A percentile compares a stretch with the other conserved stretches of the same genome.
Evolutionary conservation across 257 asterid species (phyloP).

Genomic region (Nicotiana knightiana): DNA sequence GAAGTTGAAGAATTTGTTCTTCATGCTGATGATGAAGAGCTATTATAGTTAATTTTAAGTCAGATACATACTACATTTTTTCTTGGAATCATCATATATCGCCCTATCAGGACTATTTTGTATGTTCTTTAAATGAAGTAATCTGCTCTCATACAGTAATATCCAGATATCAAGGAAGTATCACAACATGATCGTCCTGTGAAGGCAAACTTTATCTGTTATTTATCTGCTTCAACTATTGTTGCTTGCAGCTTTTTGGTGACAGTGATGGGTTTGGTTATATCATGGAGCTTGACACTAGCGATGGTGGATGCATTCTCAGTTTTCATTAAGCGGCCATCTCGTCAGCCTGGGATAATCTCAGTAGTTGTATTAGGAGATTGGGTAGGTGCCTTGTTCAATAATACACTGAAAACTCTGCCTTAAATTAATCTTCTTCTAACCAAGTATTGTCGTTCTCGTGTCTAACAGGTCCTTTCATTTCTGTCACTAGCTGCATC

Average conservation of each 20-base stretch:
- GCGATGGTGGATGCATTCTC: slow-evolving; percentile 74
- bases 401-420: neutral
- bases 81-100: neutral
- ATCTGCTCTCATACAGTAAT: neutral
- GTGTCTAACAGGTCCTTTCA: slow-evolving; percentile 45
- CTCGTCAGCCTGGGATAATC: slow-evolving; percentile 51
- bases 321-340: slow-evolving; percentile 52
- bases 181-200: neutral
- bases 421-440: neutral
- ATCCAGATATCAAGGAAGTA: neutral
- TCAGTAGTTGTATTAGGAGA: slow-evolving; percentile 67
- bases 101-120: neutral
- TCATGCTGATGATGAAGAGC: neutral
- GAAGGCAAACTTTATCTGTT: neutral
- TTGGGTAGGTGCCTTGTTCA: slow-evolving; percentile 44
- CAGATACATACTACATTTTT: neutral
- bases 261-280: slow-evolving; percentile 76
- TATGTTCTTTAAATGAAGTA: neutral
- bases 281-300: slow-evolving; percentile 90
- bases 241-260: slow-evolving; percentile 65
- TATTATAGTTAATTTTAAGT: neutral
- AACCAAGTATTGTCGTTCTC: neutral
- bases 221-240: neutral
- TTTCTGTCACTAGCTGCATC: slow-evolving; percentile 82
- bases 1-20: neutral